Evolutionary conservation across 345 rosid genomes (phyloP), one percentile per base, ranked within the genome.

Genomic region (Litchi chinensis): DNA sequence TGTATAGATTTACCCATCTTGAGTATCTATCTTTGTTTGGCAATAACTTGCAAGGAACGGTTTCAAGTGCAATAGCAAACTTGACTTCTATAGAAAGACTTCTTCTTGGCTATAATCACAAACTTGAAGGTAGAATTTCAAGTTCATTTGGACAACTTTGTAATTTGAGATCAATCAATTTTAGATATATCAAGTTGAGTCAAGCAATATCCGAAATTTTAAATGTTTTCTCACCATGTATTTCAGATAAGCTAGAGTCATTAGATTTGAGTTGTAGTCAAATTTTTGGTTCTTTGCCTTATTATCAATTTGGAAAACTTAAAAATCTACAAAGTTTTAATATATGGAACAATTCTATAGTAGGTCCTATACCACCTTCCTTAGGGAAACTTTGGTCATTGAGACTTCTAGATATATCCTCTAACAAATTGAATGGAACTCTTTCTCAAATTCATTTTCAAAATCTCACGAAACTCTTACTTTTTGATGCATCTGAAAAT

Each of bases 361-460:
- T 37, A 5, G 66, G 66, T 63, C 66, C 66, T 3, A 63, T 63
- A 3, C 39, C 66, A 63, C 4, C 26, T 22, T 63, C 66, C 8
- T 24, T 63, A 24, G 66, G 66, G 4, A 10, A 63, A 24, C 66
- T 63, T 63, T n/a, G 65, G 5, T 48, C 54, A 11, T 44, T 65
- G 78, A 44, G 40, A 50, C 2, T 32, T 67, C 0, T 50, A 5
- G 56, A 18, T 1, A 4, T 81, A 22, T 63, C 57, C 57, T 39
- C 7, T 8, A n/a, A 80, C 65, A 16, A 11, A 11, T 54, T 54
- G 59, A 54, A 54, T 11, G 59, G n/a, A 11, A 16, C 19, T 54
- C 10, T 82, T 21, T 54, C 73, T 10, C 83, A 76, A 56, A 71
- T 43, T 15, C 81, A 82, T 70, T 80, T 84, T 41, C 28, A 62